Evolutionary conservation across 331 rosid species (phyloP).

Genomic region (Rhamnella rubrinervis): DNA sequence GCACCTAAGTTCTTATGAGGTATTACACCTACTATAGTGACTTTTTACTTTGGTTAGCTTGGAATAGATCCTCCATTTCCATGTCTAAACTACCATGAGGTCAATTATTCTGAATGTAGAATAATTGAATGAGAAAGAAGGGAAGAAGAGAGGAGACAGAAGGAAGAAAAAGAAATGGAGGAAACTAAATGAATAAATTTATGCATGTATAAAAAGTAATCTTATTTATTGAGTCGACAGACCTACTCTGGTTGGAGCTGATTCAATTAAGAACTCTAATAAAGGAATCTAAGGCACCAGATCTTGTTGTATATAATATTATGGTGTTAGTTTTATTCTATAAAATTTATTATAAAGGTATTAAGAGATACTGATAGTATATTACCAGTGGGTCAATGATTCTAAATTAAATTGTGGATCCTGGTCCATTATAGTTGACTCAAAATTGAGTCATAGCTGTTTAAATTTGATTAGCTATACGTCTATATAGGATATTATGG

Average conservation of each 20-base stretch:
- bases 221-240: too few species aligned
- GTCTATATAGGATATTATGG: too few species aligned
- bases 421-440: background rate
- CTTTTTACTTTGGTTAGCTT: constrained; percentile 20
- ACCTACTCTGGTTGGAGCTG: too few species aligned
- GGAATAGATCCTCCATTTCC: background rate
- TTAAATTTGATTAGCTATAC: background rate
- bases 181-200: too few species aligned
- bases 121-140: background rate
- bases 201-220: too few species aligned
- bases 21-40: constrained; percentile 26
- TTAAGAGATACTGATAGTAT: constrained; percentile 1
- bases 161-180: too few species aligned
- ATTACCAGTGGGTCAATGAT: background rate
- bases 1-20: constrained; percentile 70
- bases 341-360: background rate
- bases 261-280: too few species aligned
- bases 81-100: background rate
- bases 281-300: too few species aligned
- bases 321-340: background rate
- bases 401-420: background rate
- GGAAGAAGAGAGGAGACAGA: too few species aligned
- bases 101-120: background rate
- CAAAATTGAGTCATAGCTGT: background rate
- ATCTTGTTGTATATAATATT: too few species aligned